Base-by-base conservation (phyloP, 2,329 filamentous ascomycete genomes). In the Macrophomina phaseolina region DNA sequence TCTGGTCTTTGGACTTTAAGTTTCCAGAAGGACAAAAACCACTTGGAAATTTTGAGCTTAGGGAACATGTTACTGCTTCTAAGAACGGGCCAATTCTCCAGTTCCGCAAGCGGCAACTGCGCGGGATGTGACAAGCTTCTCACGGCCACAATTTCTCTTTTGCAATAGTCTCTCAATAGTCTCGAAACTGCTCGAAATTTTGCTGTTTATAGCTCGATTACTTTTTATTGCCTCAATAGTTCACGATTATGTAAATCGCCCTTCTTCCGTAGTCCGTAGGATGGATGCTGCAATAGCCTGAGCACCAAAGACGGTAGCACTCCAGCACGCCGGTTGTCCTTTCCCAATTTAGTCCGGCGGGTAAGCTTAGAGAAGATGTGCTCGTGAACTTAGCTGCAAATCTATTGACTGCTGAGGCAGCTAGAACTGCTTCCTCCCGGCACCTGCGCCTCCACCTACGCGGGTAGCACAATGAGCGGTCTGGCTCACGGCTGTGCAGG, bases 1-100 rank as follows among this genome's bases (percentile, higher is more conserved):
- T 90, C 63, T 89, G 81, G 70, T 68, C 85, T 68, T 89, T 87
- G 68, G 87, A 89, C 62, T 71, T 89, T 62, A 69, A 71, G 68
- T 49, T 67, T 65, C 67, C 64, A 12, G 51, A 55, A 9, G 63
- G 63, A 7, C 32, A 65, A 6, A 48, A 42, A 5, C 53, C 53
- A 18, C 53, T 40, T 23, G 53, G 53, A 28, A 56, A 56, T 42
- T 56, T 56, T 5, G 53, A 56, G 18, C 53, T 56, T 34, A 56
- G 28, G 36, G 53, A 56, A 9, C 53, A 56, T 56, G 53, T 56
- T 4, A 56, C 53, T 14, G 53, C 34, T 12, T 18, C 53, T 18
- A 56, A 56, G 53, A 42, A 42, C 53, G 53, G 53, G 18, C 53
- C 53, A 56, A 14, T 28, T 56, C 53, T 56, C n/a, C 53, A 56